Evolutionary conservation across 2,329 filamentous ascomycete genomes (phyloP).

Genomic region (Cercospora sp.): DNA sequence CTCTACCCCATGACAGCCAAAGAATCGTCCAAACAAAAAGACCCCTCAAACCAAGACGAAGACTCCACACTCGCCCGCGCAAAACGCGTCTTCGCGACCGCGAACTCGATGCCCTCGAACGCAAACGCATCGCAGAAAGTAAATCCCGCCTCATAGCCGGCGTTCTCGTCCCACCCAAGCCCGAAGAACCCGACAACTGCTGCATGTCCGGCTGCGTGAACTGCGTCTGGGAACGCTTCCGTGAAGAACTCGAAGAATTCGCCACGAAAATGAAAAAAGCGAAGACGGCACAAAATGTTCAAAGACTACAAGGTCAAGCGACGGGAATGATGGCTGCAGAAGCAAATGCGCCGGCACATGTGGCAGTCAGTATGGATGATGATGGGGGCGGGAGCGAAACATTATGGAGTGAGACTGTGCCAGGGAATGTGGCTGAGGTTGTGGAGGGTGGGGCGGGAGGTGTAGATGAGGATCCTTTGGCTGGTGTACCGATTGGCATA

Average conservation of each 20-base stretch:
- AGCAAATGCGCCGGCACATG: conserved; percentile 49
- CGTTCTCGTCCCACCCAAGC: conserved; percentile 77
- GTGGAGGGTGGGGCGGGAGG: conserved; percentile 12
- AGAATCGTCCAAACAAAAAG: not conserved
- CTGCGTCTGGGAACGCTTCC: conserved; percentile 90
- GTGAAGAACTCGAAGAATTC: conserved; percentile 93
- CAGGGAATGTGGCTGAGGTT: conserved; percentile 7
- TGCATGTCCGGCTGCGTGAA: conserved; percentile 99
- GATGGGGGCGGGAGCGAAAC: conserved; percentile 74
- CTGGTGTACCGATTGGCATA: conserved; percentile 84
- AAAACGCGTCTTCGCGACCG: conserved; percentile 76
- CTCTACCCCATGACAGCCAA: conserved; percentile 50
- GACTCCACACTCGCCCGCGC: conserved; percentile 60
- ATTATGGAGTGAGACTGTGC: conserved; percentile 57
- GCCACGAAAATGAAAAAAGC: conserved; percentile 66
- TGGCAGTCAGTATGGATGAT: conserved; percentile 69
- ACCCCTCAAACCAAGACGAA: conserved; percentile 55
- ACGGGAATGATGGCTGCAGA: conserved; percentile 42
- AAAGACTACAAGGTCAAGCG: conserved; percentile 34
- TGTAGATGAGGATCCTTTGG: conserved; percentile 67
- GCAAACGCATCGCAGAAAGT: conserved; percentile 60
- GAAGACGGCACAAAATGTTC: conserved; percentile 50
- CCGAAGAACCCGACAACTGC: conserved; percentile 93
- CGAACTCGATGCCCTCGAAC: conserved; percentile 71
- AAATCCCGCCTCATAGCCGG: conserved; percentile 71